Percentiles rank a stretch among this genome's conserved stretches.
These are phyloP conservation scores for Geotrichum histeridarum DNA, from an alignment of 1,139 yeast species.

Conservation along the genomic window DNA sequence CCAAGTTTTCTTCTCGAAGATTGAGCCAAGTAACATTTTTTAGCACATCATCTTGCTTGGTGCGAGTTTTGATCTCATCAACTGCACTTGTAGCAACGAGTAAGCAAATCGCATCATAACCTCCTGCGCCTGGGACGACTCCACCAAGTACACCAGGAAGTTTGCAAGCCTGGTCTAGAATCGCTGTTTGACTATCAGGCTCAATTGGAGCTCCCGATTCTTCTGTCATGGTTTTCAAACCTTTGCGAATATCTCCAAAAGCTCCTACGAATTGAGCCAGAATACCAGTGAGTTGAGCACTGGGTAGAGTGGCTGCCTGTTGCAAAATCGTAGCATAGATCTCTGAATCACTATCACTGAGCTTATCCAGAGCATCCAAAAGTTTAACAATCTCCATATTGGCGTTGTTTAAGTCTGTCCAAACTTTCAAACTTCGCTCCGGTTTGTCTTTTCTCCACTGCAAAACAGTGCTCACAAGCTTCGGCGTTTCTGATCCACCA, in stretches of 20 bases:
- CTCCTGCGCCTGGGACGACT: constrained; percentile 98
- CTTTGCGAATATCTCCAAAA: constrained; percentile 47
- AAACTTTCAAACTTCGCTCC: constrained; percentile 49
- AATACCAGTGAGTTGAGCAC: constrained; percentile 20
- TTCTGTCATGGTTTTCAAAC: constrained; percentile 55
- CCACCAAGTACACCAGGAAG: constrained; percentile 82
- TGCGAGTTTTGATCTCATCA: constrained; percentile 37
- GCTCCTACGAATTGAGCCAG: constrained; percentile 27
- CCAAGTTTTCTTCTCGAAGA: constrained; percentile 34
- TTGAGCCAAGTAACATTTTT: constrained; percentile 35
- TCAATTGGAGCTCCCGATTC: constrained; percentile 82
- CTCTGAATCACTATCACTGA: constrained; percentile 25
- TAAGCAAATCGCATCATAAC: constrained; percentile 84
- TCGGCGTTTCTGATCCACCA: constrained; percentile 93
- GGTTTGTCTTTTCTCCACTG: constrained; percentile 60
- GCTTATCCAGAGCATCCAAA: constrained; percentile 41
- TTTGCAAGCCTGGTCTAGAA: constrained; percentile 56
- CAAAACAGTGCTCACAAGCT: constrained; percentile 70
- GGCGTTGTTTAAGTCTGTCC: constrained; percentile 51
- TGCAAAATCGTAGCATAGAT: constrained; percentile 18
- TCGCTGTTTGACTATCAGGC: constrained; percentile 66
- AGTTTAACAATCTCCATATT: constrained; percentile 54
- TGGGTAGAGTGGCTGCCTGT: constrained; percentile 6
- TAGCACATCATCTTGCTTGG: constrained; percentile 31
- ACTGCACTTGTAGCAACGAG: constrained; percentile 52